Base-by-base conservation (phyloP, 2,329 filamentous ascomycete species). In the Cordyceps cateniannulata region DNA sequence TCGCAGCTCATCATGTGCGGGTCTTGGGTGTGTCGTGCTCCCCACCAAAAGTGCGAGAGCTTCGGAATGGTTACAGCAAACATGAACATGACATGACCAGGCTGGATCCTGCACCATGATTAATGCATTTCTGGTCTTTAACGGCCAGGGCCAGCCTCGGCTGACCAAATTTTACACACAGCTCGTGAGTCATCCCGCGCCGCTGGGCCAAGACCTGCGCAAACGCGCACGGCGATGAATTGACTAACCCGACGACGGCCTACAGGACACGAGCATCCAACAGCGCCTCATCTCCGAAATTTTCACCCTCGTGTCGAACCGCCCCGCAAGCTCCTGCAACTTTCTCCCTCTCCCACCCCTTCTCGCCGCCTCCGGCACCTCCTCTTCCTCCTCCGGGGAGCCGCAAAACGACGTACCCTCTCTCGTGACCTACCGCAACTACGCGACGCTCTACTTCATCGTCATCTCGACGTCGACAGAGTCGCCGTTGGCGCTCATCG, bases 141-240 rank as follows among this genome's bases (percentile, higher is more conserved):
- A 99, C 72, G 96, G 96, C 79, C 91, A 93, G 69, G 95, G 95
- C 65, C 93, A 99, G 76, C 93, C 95, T 42, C 89, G 95, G 60
- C 83, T 99, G 73, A 98, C 93, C 69, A 98, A 98, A 71, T 99
- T 99, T 81, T 99, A 99, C 75, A 97, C 93, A 2, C 93, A 98
- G 73, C 86, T 99, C 66, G 93, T 96, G 66, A 68, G 69, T 62
- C 54, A 52, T 53, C 64, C 57, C 49, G 49, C 32, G 9, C 29
- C 38, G 18, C 38, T 14, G 16, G 38, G 14, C 16, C 38, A 42
- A 42, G 16, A 42, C 18, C 16, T 16, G 38, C 38, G 18, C 4
- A 18, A 12, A 35, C 29, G 12, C 4, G 16, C 38, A 18, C 16
- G 38, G 18, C 7, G 38, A 40, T 40, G 14, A 40, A 40, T 14